Evolutionary conservation across 1,139 yeast species (phyloP).

Genomic region (Blastobotrys proliferans): DNA sequence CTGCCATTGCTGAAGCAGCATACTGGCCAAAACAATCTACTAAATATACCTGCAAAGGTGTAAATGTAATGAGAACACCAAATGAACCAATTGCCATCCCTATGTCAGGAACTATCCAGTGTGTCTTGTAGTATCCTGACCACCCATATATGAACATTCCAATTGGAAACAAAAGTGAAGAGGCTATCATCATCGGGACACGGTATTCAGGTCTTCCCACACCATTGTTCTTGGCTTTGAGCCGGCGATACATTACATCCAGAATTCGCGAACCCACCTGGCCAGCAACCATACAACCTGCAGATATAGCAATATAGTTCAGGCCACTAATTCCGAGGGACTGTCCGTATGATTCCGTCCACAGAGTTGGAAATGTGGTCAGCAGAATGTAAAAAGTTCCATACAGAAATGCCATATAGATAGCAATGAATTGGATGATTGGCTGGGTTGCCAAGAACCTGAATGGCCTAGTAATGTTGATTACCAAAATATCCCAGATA

Average conservation of each 20-base stretch:
- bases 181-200: slow-evolving; percentile 37
- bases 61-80: slow-evolving; percentile 53
- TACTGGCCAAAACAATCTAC: slow-evolving; percentile 61
- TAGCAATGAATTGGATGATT: slow-evolving; percentile 55
- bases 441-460: slow-evolving; percentile 52
- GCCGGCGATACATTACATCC: slow-evolving; percentile 34
- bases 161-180: slow-evolving; percentile 48
- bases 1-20: slow-evolving; percentile 54
- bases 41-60: slow-evolving; percentile 53
- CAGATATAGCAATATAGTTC: slow-evolving; percentile 50
- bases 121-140: slow-evolving; percentile 46
- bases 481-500: slow-evolving; percentile 34
- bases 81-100: slow-evolving; percentile 52
- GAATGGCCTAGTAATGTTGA: slow-evolving; percentile 48
- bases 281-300: slow-evolving; percentile 48
- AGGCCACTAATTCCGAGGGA: slow-evolving; percentile 49
- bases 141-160: slow-evolving; percentile 62
- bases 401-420: slow-evolving; percentile 57
- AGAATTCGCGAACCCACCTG: slow-evolving; percentile 39
- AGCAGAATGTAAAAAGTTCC: slow-evolving; percentile 59
- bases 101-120: slow-evolving; percentile 55
- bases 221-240: slow-evolving; percentile 43
- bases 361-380: slow-evolving; percentile 53
- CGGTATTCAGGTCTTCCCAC: slow-evolving; percentile 47
- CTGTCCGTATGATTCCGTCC: slow-evolving; percentile 45